Conservation (phyloP, 148 eudicot species). For the Polygonum maritimum region DNA sequence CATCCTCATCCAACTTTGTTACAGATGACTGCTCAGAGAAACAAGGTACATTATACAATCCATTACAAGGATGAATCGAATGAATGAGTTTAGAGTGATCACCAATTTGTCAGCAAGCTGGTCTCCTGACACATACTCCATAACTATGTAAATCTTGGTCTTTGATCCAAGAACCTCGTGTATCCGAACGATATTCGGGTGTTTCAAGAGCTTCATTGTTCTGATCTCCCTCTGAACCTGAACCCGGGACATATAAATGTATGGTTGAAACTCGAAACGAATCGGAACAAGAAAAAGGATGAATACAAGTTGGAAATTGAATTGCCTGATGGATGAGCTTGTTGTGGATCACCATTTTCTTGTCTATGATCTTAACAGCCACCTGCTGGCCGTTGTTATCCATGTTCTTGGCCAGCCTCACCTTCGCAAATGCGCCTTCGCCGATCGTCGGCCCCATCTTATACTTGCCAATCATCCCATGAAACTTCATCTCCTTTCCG, state of each 20-base stretch:
- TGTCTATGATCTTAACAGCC: slow-evolving; percentile 50
- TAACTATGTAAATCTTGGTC: slow-evolving; percentile 46
- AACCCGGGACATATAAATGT: not conserved
- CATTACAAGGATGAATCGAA: not conserved
- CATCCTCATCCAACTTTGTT: slow-evolving; percentile 19
- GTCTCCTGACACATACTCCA: slow-evolving; percentile 51
- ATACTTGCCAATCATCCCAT: slow-evolving; percentile 37
- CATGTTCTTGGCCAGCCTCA: slow-evolving; percentile 31
- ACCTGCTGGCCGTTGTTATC: slow-evolving; percentile 22
- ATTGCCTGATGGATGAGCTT: slow-evolving; percentile 40
- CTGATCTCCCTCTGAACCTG: slow-evolving; percentile 47
- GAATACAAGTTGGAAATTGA: not conserved
- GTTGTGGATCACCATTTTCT: slow-evolving; percentile 33
- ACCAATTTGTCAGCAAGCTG: slow-evolving; percentile 48
- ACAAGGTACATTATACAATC: not conserved
- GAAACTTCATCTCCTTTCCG: slow-evolving; percentile 21
- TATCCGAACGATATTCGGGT: slow-evolving; percentile 45
- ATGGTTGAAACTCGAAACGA: not conserved
- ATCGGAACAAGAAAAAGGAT: not conserved
- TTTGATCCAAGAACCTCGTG: slow-evolving; percentile 44
- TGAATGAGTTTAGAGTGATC: not conserved
- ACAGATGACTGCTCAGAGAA: slow-evolving; percentile 23
- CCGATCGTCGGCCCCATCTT: slow-evolving; percentile 35
- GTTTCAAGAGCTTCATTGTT: slow-evolving; percentile 45
- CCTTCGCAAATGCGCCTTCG: slow-evolving; percentile 59